Conservation (phyloP, 768 basidiomycete species). For the Collybia mongolica region DNA sequence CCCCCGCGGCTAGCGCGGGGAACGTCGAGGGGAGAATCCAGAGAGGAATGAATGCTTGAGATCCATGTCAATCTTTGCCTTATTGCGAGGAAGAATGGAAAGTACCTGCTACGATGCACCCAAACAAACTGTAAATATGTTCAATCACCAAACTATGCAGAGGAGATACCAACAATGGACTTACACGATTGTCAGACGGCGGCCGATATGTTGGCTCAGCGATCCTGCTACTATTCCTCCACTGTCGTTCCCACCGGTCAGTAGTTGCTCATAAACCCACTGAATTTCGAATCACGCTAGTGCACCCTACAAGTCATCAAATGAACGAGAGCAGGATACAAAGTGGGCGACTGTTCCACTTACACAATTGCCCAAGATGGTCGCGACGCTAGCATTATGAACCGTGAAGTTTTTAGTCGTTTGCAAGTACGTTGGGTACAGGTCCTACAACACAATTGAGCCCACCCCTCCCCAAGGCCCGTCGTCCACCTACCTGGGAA, state of each 20-base stretch:
- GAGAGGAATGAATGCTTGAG: slow-evolving; percentile 60
- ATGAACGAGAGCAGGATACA: neutral
- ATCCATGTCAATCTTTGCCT: slow-evolving; percentile 34
- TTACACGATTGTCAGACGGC: slow-evolving; percentile 11
- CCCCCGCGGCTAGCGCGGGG: slow-evolving; percentile 69
- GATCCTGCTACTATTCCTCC: slow-evolving; percentile 12
- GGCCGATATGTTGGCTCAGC: slow-evolving; percentile 12
- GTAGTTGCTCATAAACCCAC: neutral
- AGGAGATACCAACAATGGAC: neutral
- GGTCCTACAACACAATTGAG: slow-evolving; percentile 29
- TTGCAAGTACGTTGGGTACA: slow-evolving; percentile 62
- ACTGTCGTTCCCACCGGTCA: slow-evolving; percentile 2
- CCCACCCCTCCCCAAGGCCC: neutral
- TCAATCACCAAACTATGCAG: neutral
- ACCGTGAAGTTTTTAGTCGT: slow-evolving; percentile 47
- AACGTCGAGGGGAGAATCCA: slow-evolving; percentile 81
- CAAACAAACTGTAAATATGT: neutral
- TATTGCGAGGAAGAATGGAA: slow-evolving; percentile 48
- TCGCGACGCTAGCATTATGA: slow-evolving; percentile 52
- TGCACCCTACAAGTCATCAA: slow-evolving; percentile 5
- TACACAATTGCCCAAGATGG: slow-evolving; percentile 60
- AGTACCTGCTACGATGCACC: slow-evolving; percentile 22
- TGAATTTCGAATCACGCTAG: slow-evolving; percentile 4
- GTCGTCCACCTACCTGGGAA: slow-evolving; percentile 34
- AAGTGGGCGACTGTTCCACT: neutral